Conservation (phyloP, 1,284 basidiomycete species). For the Cryptococcus sp. region DNA sequence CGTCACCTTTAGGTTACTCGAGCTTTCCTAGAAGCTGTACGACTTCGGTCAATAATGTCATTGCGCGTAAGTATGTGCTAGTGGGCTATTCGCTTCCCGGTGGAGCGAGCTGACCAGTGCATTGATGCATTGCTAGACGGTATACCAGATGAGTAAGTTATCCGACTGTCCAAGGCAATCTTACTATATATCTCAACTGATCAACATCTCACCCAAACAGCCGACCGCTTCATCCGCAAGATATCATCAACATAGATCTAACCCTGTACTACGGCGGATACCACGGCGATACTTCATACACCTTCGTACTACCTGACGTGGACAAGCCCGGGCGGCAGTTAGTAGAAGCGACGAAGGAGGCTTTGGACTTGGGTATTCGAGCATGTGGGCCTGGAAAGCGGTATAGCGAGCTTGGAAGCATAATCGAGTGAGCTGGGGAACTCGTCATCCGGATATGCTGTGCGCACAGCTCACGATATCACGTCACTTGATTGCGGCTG, state of each 20-base stretch:
- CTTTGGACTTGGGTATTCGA: conserved; percentile 70
- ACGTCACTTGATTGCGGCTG: background rate
- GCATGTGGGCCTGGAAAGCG: conserved; percentile 75
- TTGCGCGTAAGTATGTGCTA: conserved; percentile 45
- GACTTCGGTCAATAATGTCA: conserved; percentile 73
- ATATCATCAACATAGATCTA: conserved; percentile 82
- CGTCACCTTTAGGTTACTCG: conserved; percentile 79
- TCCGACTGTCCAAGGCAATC: background rate
- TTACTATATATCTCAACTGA: background rate
- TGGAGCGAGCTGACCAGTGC: too few species aligned
- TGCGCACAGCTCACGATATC: too few species aligned
- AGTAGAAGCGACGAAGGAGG: conserved; percentile 64
- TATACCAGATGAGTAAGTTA: conserved; percentile 38
- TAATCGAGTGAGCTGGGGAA: conserved; percentile 63
- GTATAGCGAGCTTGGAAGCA: conserved; percentile 72
- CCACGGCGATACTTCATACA: conserved; percentile 83
- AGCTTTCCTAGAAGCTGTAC: conserved; percentile 85
- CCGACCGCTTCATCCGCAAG: conserved; percentile 73
- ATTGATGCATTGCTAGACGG: conserved; percentile 28
- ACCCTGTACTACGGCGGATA: conserved; percentile 76
- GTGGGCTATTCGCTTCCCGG: too few species aligned
- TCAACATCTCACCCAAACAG: conserved; percentile 51
- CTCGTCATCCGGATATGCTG: background rate
- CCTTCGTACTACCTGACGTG: conserved; percentile 74
- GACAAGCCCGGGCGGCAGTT: conserved; percentile 69